Evolutionary conservation across 78 protist species (phyloP).

Genomic region (Dictyostelium firmibasis): DNA sequence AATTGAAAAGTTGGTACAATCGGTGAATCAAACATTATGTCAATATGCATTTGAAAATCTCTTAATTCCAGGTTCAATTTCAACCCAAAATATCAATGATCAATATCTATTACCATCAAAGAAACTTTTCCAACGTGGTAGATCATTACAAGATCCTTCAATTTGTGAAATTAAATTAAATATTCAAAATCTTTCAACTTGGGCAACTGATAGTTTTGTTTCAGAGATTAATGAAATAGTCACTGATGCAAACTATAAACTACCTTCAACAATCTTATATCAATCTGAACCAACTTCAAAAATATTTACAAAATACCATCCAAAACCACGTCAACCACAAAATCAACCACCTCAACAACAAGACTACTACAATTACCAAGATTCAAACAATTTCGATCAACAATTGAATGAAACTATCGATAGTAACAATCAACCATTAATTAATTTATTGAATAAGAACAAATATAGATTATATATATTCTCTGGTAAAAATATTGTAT

Average conservation of each 20-base stretch:
- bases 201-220: conserved; percentile 63
- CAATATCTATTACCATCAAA: conserved; percentile 16
- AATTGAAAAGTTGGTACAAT: conserved; percentile 30
- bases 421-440: conserved; percentile 2
- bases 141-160: conserved; percentile 5
- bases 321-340: conserved; percentile 4
- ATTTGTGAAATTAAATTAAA: conserved; percentile 16
- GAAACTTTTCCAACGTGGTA: neutral
- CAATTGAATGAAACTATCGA: neutral
- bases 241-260: conserved; percentile 37
- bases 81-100: neutral
- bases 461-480: conserved; percentile 14
- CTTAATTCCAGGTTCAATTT: neutral
- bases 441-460: conserved; percentile 6
- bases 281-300: neutral
- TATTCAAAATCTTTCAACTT: conserved; percentile 42
- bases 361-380: neutral
- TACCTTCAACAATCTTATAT: conserved; percentile 43
- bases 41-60: conserved; percentile 58
- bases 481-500: neutral
- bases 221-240: conserved; percentile 43
- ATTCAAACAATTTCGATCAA: neutral
- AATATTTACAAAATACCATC: neutral
- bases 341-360: neutral
- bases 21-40: conserved; percentile 51